Percentiles rank a stretch among this genome's conserved stretches.
Conservation (phyloP, 352 stramenopile species). For the Phytophthora ohioensis region DNA sequence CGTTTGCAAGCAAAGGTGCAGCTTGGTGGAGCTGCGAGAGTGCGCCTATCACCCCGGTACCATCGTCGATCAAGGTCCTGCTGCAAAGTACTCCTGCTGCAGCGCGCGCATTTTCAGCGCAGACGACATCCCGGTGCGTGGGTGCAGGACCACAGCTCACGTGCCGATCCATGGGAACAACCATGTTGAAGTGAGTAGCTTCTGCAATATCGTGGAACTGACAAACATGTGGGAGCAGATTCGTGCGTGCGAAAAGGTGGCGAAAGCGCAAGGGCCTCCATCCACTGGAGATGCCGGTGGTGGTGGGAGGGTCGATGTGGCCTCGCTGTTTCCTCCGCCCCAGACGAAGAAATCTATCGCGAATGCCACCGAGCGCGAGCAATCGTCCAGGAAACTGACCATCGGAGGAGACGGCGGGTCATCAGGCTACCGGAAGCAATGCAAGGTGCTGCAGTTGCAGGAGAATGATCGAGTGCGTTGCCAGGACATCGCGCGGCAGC, state of each 20-base stretch:
- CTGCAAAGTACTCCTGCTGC: constrained; percentile 68
- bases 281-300: constrained; percentile 13
- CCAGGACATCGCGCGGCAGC: constrained; percentile 52
- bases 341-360: constrained; percentile 21
- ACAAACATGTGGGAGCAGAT: constrained; percentile 56
- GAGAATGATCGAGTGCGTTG: constrained; percentile 69
- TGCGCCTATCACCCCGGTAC: constrained; percentile 62
- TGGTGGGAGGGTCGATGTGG: constrained; percentile 28
- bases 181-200: constrained; percentile 15
- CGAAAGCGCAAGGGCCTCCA: constrained; percentile 24
- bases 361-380: constrained; percentile 14
- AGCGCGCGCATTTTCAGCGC: constrained; percentile 52
- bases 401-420: constrained; percentile 19
- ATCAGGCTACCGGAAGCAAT: constrained; percentile 48
- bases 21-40: constrained; percentile 48
- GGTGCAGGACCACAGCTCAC: constrained; percentile 59
- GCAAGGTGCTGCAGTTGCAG: constrained; percentile 65
- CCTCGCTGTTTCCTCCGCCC: constrained; percentile 32
- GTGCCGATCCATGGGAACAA: constrained; percentile 25
- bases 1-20: constrained; percentile 52
- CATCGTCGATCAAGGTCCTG: constrained; percentile 44
- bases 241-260: constrained; percentile 26
- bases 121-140: constrained; percentile 50
- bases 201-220: constrained; percentile 37
- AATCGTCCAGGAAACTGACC: constrained; percentile 20